Percentiles rank a stretch among this genome's conserved stretches.
These are phyloP conservation scores for Candida argentea DNA, from an alignment of 805 yeast species.

Conservation along the genomic window DNA sequence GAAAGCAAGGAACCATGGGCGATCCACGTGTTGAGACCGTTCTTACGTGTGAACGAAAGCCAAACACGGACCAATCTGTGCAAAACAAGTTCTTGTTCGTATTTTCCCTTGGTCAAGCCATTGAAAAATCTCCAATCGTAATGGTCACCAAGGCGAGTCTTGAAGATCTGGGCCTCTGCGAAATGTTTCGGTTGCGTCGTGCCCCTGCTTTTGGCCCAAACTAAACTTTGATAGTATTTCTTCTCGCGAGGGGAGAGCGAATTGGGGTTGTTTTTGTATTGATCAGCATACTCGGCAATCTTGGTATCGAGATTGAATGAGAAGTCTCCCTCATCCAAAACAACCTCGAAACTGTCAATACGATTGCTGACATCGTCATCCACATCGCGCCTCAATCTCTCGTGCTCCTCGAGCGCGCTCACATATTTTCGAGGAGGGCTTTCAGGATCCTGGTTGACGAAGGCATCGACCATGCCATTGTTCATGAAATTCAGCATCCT, in stretches of 20 bases:
- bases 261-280: conserved; percentile 7
- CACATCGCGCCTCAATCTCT: conserved; percentile 8
- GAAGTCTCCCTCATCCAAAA: conserved; percentile 18
- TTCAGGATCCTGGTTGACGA: conserved; percentile 5
- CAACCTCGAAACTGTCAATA: conserved; percentile 16
- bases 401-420: conserved; percentile 14
- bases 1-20: conserved; percentile 20
- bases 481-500: conserved; percentile 9
- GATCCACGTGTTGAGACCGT: conserved; percentile 18
- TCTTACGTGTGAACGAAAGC: conserved; percentile 18
- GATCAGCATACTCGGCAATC: conserved; percentile 5
- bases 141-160: conserved; percentile 15
- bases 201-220: conserved; percentile 19
- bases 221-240: conserved; percentile 23
- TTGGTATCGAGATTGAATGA: conserved; percentile 11
- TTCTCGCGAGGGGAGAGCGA: conserved; percentile 11
- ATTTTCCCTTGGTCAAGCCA: conserved; percentile 10
- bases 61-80: conserved; percentile 15
- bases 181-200: conserved; percentile 31
- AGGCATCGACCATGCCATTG: conserved; percentile 15
- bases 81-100: conserved; percentile 12
- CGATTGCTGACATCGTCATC: conserved; percentile 14
- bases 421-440: conserved; percentile 4
- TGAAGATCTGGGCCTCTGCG: conserved; percentile 20
- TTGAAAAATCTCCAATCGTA: conserved; percentile 20